Conservation (phyloP, 1,139 yeast species). For the Suhomyces yuchorum region DNA sequence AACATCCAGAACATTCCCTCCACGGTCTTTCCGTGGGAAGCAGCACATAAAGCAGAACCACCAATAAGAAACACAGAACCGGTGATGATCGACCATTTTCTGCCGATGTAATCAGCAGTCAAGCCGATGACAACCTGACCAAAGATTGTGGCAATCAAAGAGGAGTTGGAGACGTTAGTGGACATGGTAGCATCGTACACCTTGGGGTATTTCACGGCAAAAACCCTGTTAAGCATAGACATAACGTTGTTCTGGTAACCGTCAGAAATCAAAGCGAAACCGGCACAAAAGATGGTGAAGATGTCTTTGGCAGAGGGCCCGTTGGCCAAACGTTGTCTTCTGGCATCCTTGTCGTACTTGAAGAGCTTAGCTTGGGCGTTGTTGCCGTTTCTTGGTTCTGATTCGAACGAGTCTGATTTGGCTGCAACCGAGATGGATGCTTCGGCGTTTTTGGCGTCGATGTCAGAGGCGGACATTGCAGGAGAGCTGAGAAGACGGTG, state of each 20-base stretch:
- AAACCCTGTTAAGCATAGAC: conserved; percentile 58
- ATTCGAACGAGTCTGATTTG: conserved; percentile 8
- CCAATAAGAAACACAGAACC: conserved; percentile 56
- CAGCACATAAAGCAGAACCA: conserved; percentile 59
- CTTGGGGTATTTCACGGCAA: conserved; percentile 46
- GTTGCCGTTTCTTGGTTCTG: background rate
- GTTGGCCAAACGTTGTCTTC: conserved; percentile 33
- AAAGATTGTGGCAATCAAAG: conserved; percentile 58
- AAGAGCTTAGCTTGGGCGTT: conserved; percentile 14
- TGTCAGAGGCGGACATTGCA: conserved; percentile 4
- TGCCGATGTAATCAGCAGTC: conserved; percentile 57
- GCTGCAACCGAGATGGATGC: conserved; percentile 5
- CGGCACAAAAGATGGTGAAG: conserved; percentile 52
- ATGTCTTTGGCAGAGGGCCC: conserved; percentile 35
- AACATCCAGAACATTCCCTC: conserved; percentile 76
- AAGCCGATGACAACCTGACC: conserved; percentile 60
- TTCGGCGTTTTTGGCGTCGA: conserved; percentile 6
- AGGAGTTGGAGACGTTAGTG: conserved; percentile 60
- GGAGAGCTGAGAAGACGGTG: background rate
- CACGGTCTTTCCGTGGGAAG: conserved; percentile 53
- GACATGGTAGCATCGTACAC: conserved; percentile 46
- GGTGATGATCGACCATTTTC: conserved; percentile 58
- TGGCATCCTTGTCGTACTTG: conserved; percentile 37
- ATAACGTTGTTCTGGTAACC: conserved; percentile 66
- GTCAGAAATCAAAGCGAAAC: conserved; percentile 62